Conservation (phyloP, 2,329 filamentous ascomycete species). For the Hypomyces rosellus region DNA sequence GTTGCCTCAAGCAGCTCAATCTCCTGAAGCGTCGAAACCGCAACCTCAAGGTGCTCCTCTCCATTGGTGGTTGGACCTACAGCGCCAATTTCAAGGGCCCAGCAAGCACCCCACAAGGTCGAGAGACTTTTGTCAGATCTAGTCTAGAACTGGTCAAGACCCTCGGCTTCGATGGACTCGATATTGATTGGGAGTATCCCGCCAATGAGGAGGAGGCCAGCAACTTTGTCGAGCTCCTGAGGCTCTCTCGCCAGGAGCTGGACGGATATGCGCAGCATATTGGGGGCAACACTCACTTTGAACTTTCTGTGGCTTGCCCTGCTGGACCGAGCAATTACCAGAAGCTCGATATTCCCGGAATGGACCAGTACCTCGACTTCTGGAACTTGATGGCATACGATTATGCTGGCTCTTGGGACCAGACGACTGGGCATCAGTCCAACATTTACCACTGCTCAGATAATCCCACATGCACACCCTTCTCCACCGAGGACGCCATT, state of each 20-base stretch:
- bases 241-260: conserved; percentile 49
- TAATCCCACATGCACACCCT: conserved; percentile 65
- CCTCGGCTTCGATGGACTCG: conserved; percentile 68
- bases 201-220: conserved; percentile 47
- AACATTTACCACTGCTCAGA: conserved; percentile 60
- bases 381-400: conserved; percentile 89
- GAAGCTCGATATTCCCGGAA: conserved; percentile 54
- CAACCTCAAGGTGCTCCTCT: conserved; percentile 77
- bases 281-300: conserved; percentile 45
- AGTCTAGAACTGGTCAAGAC: conserved; percentile 73
- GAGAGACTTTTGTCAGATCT: conserved; percentile 64
- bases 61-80: conserved; percentile 91
- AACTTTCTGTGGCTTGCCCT: conserved; percentile 58
- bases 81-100: conserved; percentile 74
- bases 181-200: conserved; percentile 66
- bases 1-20: conserved; percentile 82
- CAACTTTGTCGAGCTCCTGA: conserved; percentile 54
- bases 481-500: conserved; percentile 66
- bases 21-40: conserved; percentile 76
- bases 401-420: conserved; percentile 78
- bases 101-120: conserved; percentile 62
- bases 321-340: conserved; percentile 57
- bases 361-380: conserved; percentile 64
- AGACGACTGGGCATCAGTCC: conserved; percentile 65
- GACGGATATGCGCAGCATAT: conserved; percentile 48